Conservation (phyloP, 2,329 filamentous ascomycete genomes). For the Sporothrix pallida region DNA sequence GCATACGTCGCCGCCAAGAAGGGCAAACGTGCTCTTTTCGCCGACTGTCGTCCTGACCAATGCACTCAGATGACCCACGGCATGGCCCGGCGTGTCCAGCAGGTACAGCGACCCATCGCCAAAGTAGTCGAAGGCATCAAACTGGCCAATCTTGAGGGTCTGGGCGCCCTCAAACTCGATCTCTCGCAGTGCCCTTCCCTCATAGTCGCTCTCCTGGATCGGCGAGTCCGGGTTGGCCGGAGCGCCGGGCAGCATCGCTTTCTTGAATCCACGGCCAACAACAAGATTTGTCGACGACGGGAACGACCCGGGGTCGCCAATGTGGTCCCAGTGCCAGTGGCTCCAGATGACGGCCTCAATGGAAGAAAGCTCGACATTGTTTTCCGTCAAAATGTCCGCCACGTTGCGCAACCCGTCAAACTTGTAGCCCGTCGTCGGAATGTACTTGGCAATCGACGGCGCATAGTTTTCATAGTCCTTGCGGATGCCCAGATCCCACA, state of each 20-base stretch:
- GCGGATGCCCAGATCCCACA: conserved; percentile 37
- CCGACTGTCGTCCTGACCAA: conserved; percentile 38
- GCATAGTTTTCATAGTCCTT: conserved; percentile 34
- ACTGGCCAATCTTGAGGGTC: conserved; percentile 32
- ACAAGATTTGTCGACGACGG: conserved; percentile 38
- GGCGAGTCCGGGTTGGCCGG: conserved; percentile 37
- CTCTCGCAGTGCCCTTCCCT: conserved; percentile 37
- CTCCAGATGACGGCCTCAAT: conserved; percentile 40
- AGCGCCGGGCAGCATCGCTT: conserved; percentile 37
- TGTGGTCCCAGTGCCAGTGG: conserved; percentile 41
- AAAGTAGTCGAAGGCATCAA: conserved; percentile 40
- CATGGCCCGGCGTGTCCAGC: conserved; percentile 40
- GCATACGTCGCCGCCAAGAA: conserved; percentile 40
- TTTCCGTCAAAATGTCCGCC: conserved; percentile 36
- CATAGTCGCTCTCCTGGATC: conserved; percentile 35
- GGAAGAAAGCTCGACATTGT: conserved; percentile 32
- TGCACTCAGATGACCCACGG: conserved; percentile 37
- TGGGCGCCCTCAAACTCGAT: conserved; percentile 36
- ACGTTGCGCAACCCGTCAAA: conserved; percentile 30
- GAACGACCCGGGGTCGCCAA: conserved; percentile 38
- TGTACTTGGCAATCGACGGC: conserved; percentile 17
- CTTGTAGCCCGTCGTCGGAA: conserved; percentile 22
- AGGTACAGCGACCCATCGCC: conserved; percentile 41
- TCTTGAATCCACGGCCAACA: conserved; percentile 40
- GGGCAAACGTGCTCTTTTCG: conserved; percentile 36